Evolutionary conservation across 176 grass and related monocot genomes (phyloP).

Genomic region (Triticum aestivum): IWGSC_CS_RefSeq_v2.1 NC_057797.1:747566006-747566505

Average conservation of each 20-base stretch:
- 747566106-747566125: not conserved
- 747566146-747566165: not conserved
- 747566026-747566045: no score
- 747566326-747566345: not conserved
- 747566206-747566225: not conserved
- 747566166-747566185: not conserved
- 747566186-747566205: not conserved
- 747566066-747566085: not conserved
- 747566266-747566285: not conserved
- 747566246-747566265: not conserved
- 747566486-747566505: not conserved
- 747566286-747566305: no score
- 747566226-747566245: not conserved
- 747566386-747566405: not conserved
- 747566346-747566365: not conserved
- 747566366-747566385: not conserved
- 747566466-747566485: not conserved
- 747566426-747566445: not conserved
- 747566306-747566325: not conserved
- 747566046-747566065: no score
- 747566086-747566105: not conserved
- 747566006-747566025: no score
- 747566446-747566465: constrained; percentile 6
- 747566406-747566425: not conserved
- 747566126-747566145: not conserved